phyloP scores from a whole-genome alignment of 1,284 basidiomycete genomes.

The Xanthoconium separans region DNA sequence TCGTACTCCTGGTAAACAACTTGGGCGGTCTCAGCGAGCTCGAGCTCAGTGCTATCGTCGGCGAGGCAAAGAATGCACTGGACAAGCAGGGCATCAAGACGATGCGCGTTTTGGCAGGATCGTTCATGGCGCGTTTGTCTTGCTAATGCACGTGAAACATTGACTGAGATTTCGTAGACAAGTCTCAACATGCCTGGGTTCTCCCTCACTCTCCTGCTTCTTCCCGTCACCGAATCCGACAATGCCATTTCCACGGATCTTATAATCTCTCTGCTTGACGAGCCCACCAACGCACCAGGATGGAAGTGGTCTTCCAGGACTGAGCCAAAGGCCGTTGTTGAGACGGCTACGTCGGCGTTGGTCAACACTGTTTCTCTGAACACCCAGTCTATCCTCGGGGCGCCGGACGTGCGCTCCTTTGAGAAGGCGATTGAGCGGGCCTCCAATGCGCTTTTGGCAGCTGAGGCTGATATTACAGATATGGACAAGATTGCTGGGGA shows the following conservation, averaged over 20 bases:
- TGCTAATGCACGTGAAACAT: not conserved
- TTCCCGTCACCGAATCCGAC: constrained; percentile 52
- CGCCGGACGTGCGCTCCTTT: constrained; percentile 51
- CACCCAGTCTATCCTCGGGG: constrained; percentile 33
- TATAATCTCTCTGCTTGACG: constrained; percentile 78
- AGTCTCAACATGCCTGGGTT: constrained; percentile 96
- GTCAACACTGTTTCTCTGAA: constrained; percentile 16
- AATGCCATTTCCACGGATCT: constrained; percentile 41
- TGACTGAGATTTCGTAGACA: constrained; percentile 47
- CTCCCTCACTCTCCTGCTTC: constrained; percentile 82
- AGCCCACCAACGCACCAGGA: constrained; percentile 70
- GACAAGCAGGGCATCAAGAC: constrained; percentile 55
- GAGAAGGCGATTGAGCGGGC: constrained; percentile 59
- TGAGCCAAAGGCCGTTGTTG: constrained; percentile 32
- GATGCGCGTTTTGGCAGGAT: constrained; percentile 70
- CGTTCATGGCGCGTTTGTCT: constrained; percentile 69
- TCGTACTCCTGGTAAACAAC: constrained; percentile 76
- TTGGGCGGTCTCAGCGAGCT: constrained; percentile 86
- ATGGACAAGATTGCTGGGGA: constrained; percentile 83
- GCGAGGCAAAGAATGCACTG: constrained; percentile 59
- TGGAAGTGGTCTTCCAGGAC: constrained; percentile 73
- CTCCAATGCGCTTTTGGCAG: constrained; percentile 68
- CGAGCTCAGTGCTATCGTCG: constrained; percentile 73
- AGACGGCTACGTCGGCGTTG: constrained; percentile 16
- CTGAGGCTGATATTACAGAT: constrained; percentile 85